A percentile compares a stretch with the other conserved stretches of the same genome.
Conservation (phyloP, 352 stramenopile genomes). For the Saprolegnia parasitica region DNA sequence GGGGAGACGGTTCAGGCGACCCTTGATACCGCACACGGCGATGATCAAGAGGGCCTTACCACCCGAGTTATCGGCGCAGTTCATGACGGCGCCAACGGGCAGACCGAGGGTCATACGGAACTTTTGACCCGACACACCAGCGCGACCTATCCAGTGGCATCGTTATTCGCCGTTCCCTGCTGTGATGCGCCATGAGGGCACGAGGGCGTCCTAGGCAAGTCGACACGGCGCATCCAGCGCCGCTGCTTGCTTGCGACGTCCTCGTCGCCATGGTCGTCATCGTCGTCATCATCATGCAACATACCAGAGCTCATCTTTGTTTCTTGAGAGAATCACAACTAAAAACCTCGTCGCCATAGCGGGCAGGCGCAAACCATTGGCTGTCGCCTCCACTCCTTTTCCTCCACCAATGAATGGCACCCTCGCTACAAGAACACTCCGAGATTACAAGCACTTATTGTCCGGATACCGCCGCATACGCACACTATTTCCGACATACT, state of each 20-base stretch:
- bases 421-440: slow-evolving; percentile 26
- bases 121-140: slow-evolving; percentile 97
- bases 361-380: slow-evolving; percentile 21
- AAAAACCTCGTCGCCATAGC: not conserved
- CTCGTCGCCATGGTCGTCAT: not conserved
- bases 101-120: slow-evolving; percentile 99
- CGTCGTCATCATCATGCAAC: slow-evolving; percentile 13
- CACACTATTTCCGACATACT: not conserved
- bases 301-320: slow-evolving; percentile 26
- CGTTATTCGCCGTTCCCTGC: not conserved
- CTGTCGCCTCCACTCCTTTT: slow-evolving; percentile 25
- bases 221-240: not conserved
- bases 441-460: not conserved
- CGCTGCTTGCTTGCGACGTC: not conserved
- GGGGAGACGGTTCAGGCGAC: slow-evolving; percentile 98
- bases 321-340: slow-evolving; percentile 31
- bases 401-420: slow-evolving; percentile 29
- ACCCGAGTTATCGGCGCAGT: slow-evolving; percentile 99
- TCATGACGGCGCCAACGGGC: slow-evolving; percentile 97
- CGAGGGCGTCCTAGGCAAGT: not conserved
- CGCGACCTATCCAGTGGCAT: slow-evolving; percentile 76
- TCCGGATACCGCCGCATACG: slow-evolving; percentile 11
- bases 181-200: not conserved
- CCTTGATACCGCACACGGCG: slow-evolving; percentile 98
- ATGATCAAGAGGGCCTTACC: slow-evolving; percentile 99